Percentiles rank a stretch among this genome's conserved stretches.
Evolutionary conservation across 805 yeast genomes (phyloP).

Genomic region (Saccharomycopsis sp.): DNA sequence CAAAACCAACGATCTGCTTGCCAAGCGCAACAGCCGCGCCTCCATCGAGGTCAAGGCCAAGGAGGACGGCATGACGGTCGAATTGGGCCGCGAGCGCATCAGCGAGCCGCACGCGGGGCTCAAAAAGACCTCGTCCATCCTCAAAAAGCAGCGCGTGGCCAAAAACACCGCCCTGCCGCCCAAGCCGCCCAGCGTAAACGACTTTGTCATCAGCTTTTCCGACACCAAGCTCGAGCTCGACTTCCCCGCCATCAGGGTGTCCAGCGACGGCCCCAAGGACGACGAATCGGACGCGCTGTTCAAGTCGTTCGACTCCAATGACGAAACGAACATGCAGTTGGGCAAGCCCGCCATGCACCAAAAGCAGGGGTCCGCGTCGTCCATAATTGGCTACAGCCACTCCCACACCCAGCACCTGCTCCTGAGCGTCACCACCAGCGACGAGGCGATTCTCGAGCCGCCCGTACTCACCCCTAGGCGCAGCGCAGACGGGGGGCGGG

Average conservation of each 20-base stretch:
- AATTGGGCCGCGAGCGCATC: conserved; percentile 25
- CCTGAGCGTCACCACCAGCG: not conserved
- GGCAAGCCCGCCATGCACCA: not conserved
- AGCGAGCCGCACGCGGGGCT: conserved; percentile 11
- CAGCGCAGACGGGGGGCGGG: conserved; percentile 1
- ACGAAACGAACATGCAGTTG: conserved; percentile 7
- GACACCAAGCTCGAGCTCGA: conserved; percentile 20
- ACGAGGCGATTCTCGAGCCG: not conserved
- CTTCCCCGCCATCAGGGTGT: conserved; percentile 20
- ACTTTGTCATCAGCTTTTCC: conserved; percentile 17
- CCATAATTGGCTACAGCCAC: not conserved
- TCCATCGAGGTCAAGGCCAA: conserved; percentile 30
- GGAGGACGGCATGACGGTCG: conserved; percentile 45
- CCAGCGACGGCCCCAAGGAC: not conserved
- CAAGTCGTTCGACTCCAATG: conserved; percentile 17
- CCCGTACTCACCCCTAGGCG: conserved; percentile 2
- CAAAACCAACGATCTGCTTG: conserved; percentile 24
- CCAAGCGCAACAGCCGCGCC: conserved; percentile 10
- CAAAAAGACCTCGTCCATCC: conserved; percentile 19
- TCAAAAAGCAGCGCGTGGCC: conserved; percentile 12
- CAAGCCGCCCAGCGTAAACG: conserved; percentile 4
- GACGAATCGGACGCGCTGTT: conserved; percentile 12
- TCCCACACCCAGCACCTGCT: not conserved
- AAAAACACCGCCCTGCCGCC: not conserved
- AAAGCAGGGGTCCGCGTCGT: not conserved